Base-by-base conservation (phyloP, 108 stramenopile genomes). In the Discostella stelligeroides region DNA sequence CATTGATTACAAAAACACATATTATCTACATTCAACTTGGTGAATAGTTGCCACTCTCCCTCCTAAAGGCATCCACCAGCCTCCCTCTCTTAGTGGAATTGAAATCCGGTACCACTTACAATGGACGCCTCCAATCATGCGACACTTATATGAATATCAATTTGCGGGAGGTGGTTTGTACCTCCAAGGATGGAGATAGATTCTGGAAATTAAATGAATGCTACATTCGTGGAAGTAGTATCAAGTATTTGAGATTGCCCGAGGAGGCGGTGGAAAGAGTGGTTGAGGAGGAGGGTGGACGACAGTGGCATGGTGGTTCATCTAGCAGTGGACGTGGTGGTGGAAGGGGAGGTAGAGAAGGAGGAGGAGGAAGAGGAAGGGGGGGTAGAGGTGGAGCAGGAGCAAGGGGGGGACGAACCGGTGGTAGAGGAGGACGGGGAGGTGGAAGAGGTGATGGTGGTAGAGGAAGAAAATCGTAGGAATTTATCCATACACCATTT, bases 121-220 rank as follows among this genome's bases (percentile, higher is more conserved):
- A 98, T 69, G 99, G 99, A n/a, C 88, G 95, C 8, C 86, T 99
- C 41, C 89, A 92, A 24, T 90, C 82, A 60, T 96, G 96, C 56
- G 98, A 99, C 79, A 82, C 92, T 14, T 99, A 88, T 84, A 99
- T 99, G 99, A 99, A 99, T 77, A 88, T 99, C 82, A 98, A 97
- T 66, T 82, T 99, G 21, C 75, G 80, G 27, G 97, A 98, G 49
- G 97, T 98, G 37, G 97, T 98, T 63, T 96, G 95, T 60, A 99
- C 99, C 3, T 92, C 89, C 28, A 70, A 85, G 59, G 93, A 98
- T 54, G 99, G 98, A 1, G 92, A 94, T 51, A 59, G 76, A 66
- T 99, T 99, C 73, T 98, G 92, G 88, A 98, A 97, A 81, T 69
- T 99, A 27, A 87, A 91, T 15, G 91, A 95, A 56, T 96, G 95